Conservation (phyloP, 208 protist species). For the Leishmania guyanensis region DNA sequence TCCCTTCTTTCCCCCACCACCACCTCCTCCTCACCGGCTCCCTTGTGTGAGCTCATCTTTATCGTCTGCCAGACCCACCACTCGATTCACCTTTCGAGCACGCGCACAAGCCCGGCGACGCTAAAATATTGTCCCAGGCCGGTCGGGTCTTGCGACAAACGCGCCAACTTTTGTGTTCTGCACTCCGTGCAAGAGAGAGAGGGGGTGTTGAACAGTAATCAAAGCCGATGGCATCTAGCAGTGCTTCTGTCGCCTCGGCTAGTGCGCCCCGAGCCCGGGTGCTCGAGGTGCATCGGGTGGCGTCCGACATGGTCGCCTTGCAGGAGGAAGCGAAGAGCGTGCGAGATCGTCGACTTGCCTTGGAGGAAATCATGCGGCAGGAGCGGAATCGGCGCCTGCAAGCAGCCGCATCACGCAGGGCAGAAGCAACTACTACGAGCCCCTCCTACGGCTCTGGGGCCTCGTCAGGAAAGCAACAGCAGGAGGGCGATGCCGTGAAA, state of each 20-base stretch:
- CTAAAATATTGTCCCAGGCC: too few relatives aligned
- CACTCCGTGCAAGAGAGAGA: neutral
- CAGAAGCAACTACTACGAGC: neutral
- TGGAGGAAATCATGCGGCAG: slow-evolving; percentile 32
- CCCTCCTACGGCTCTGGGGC: neutral
- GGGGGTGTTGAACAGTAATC: neutral
- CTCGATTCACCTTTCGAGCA: neutral
- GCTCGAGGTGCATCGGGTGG: neutral
- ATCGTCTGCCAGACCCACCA: too few relatives aligned
- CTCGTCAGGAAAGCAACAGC: neutral
- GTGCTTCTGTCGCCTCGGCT: neutral
- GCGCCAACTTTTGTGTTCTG: too few relatives aligned
- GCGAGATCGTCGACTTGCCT: slow-evolving; percentile 15
- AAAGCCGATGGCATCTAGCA: slow-evolving; percentile 13
- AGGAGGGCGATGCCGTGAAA: neutral
- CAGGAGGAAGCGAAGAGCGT: slow-evolving; percentile 18
- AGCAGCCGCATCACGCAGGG: slow-evolving; percentile 1
- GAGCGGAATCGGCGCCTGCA: slow-evolving; percentile 30
- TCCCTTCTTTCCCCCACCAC: neutral
- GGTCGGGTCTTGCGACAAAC: neutral
- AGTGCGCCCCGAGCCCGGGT: neutral
- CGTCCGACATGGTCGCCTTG: neutral
- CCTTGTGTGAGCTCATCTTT: neutral
- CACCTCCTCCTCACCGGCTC: neutral
- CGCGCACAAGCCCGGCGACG: too few relatives aligned